These are phyloP conservation scores for Fusarium clavum DNA, from an alignment of 2,329 filamentous ascomycete genomes.

Conservation along the genomic window DNA sequence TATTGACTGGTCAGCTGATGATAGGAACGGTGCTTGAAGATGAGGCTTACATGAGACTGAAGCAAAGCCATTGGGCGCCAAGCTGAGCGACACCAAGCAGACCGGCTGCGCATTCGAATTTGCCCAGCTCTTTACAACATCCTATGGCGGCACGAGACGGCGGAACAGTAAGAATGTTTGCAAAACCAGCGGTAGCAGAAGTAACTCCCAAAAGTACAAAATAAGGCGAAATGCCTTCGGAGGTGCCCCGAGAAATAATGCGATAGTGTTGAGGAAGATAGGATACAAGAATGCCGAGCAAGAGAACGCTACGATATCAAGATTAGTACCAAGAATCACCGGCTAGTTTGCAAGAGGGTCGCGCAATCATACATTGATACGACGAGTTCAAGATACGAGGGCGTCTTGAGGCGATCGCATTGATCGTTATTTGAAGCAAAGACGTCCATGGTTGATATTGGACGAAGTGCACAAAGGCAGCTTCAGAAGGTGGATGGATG, in stretches of 20 bases:
- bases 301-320: slow-evolving; percentile 68
- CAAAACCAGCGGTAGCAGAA: slow-evolving; percentile 87
- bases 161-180: slow-evolving; percentile 91
- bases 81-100: slow-evolving; percentile 91
- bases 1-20: slow-evolving; percentile 52
- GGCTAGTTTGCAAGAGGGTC: neutral
- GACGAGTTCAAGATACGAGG: slow-evolving; percentile 66
- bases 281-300: slow-evolving; percentile 89
- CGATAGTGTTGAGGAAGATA: slow-evolving; percentile 96
- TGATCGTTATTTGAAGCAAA: slow-evolving; percentile 42
- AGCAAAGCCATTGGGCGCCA: slow-evolving; percentile 91
- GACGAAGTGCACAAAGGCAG: slow-evolving; percentile 12
- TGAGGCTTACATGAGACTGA: slow-evolving; percentile 82
- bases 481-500: slow-evolving; percentile 3
- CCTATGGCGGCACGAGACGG: slow-evolving; percentile 83
- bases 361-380: slow-evolving; percentile 63
- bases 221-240: slow-evolving; percentile 94
- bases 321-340: slow-evolving; percentile 10
- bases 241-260: slow-evolving; percentile 86
- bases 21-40: slow-evolving; percentile 34
- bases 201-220: slow-evolving; percentile 95
- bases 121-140: slow-evolving; percentile 85
- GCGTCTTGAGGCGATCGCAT: slow-evolving; percentile 65
- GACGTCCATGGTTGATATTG: slow-evolving; percentile 43
- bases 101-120: slow-evolving; percentile 85